phyloP scores from a whole-genome alignment of 768 basidiomycete genomes.

The Leccinellum albellum region DNA sequence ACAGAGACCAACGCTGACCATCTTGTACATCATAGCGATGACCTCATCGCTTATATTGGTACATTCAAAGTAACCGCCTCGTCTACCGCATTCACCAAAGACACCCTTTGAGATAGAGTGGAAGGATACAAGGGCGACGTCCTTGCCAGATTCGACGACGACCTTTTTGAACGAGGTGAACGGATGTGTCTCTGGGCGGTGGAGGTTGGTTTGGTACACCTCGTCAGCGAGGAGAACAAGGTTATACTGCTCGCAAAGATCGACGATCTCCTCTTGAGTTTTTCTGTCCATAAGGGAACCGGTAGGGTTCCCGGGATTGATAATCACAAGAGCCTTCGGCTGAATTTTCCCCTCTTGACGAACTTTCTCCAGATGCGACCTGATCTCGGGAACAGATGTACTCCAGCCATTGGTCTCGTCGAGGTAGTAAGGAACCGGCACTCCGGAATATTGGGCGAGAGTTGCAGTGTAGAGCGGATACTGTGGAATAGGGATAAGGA shows the following conservation, averaged over 20 bases:
- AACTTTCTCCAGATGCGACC: constrained; percentile 63
- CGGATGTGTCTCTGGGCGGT: constrained; percentile 57
- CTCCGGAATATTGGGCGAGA: constrained; percentile 80
- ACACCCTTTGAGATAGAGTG: constrained; percentile 98
- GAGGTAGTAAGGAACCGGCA: constrained; percentile 83
- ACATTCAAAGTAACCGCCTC: constrained; percentile 95
- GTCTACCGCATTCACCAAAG: constrained; percentile 92
- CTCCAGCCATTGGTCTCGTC: constrained; percentile 82
- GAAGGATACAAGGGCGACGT: constrained; percentile 86
- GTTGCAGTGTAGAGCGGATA: constrained; percentile 97
- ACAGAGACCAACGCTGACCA: constrained; percentile 87
- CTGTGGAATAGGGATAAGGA: constrained; percentile 96
- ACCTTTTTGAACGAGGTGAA: constrained; percentile 96
- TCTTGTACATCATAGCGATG: constrained; percentile 90
- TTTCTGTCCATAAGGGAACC: constrained; percentile 73
- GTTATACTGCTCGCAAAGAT: constrained; percentile 77
- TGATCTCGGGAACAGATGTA: constrained; percentile 66
- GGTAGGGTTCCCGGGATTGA: constrained; percentile 99
- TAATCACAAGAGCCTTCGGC: constrained; percentile 88
- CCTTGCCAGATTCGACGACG: constrained; percentile 55
- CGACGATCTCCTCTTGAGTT: constrained; percentile 74
- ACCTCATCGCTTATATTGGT: constrained; percentile 76
- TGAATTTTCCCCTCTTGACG: constrained; percentile 49
- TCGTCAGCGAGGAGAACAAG: constrained; percentile 95
- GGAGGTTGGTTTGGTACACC: constrained; percentile 96